Base-by-base conservation (phyloP, 352 stramenopile genomes). In the Globisporangium recalcitrans region DNA sequence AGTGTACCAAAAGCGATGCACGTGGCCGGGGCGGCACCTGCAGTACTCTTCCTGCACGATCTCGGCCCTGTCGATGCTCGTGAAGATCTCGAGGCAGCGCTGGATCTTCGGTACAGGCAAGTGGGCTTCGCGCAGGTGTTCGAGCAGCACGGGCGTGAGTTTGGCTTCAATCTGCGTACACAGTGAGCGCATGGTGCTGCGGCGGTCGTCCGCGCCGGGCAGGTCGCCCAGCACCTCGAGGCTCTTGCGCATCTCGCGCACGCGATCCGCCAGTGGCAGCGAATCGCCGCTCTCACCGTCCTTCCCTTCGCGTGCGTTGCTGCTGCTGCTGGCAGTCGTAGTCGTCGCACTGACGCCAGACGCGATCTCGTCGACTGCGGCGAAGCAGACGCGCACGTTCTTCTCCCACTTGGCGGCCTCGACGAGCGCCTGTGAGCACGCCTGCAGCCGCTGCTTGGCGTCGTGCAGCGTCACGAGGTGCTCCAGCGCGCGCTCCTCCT, bases 391-490 rank as follows among this genome's bases (percentile, higher is more conserved):
- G 31, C 80, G 78, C 14, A 87, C 80, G 61, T 90, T 87, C 64
- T 75, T 77, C 32, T 75, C 77, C 82, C 82, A 92, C 29, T 71
- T 71, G 21, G 79, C 75, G 24, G 82, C 80, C 63, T 92, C 78
- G 4, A 87, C 72, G n/a, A 92, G 77, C 59, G 77, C 71, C 65
- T 84, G 75, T 6, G 79, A 85, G 62, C 82, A 92, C 46, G 75
- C 70, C 46, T 85, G 68, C 10, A 92, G 68, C 29, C 78, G 74
- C 59, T 80, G 60, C 52, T 90, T 90, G 58, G 82, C 74, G 42
- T 88, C 78, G 66, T 92, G 78, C 34, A 92, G 77, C 58, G 70
- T 77, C 57, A 85, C 72, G n/a, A 90, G 68, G 10, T 85, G 69
- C 54, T 73, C 64, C 53, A 88, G 71, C 53, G 82, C 82, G 13